Evolutionary conservation across 306 rosid genomes (phyloP), one percentile per base, ranked within the genome.

Genomic region (Phaseolus lunatus): DNA sequence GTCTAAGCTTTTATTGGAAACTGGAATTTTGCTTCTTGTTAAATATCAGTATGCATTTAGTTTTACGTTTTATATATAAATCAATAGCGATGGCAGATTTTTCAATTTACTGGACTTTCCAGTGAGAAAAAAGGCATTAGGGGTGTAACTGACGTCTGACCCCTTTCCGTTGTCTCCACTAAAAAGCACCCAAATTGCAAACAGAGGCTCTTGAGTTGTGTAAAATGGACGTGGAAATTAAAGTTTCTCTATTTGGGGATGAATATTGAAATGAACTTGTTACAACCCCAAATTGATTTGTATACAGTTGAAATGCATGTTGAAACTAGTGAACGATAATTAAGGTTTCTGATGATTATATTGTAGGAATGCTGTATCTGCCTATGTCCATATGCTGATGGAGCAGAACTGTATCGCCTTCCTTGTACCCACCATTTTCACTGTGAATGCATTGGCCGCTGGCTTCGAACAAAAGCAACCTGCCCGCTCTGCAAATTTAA

Each of bases 401-500:
- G 96, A 80, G 81, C 86, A 2, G 97, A 92, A 85, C 84, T 92
- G 58, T 85, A 86, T 75, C 87, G 88, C 37, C 93, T 90, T 71
- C 93, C 96, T 35, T 92, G 97, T 80, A 80, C 81, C 77, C 97
- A 92, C 85, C 96, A 92, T 86, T 92, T 92, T 67, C 97, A 92
- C 57, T 86, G 93, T 62, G 93, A 85, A 67, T 92, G 97, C 92
- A 90, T 92, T 41, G 70, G 88, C 84, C 90, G 90, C 35, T 92
- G 97, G 97, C 97, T 92, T 48, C 86, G 84, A 22, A 88, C 91
- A 45, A 92, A 90, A 48, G 90, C 96, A 68, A 92, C 92, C 20
- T 92, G 97, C 76, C 97, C 97, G 0, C 96, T 92, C 80, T 92
- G 97, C 87, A 92, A 92, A 80, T 87, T 58, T 70, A 90, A 86